Evolutionary conservation across 2,329 filamentous ascomycete species (phyloP), one percentile per base, ranked within the genome.

Genomic region (Colletotrichum tropicicola): DNA sequence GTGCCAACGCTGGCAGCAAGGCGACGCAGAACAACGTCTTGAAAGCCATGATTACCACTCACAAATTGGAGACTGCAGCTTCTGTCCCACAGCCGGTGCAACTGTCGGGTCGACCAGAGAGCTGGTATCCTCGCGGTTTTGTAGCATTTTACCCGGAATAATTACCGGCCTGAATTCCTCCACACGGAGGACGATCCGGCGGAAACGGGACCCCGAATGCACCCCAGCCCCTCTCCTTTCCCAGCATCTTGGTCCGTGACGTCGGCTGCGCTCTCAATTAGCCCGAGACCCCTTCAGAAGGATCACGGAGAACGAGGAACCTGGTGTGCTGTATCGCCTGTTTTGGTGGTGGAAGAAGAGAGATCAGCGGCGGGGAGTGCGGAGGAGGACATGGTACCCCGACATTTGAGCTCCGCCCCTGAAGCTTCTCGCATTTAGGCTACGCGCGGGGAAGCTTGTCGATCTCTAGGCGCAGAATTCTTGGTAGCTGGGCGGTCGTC

Each of bases 111-210:
- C 4, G 5, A 28, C 25, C 5, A 6, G n/a, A 5, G 13, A n/a
- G 4, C 23, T 21, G 56, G 47, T 23, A 5, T 2, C 17, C 15
- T 6, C 12, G 15, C n/a, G 9, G 15, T 53, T 53, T 64, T 64
- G 47, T 64, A 64, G 55, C 54, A 59, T 48, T 27, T 59, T 47
- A 27, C 19, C 30, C 60, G 60, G 60, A 59, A 48, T 1, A 64
- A 64, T 52, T 59, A 37, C 27, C 39, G 13, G 12, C 4, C 10
- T 23, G 2, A 39, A 52, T 64, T 59, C 54, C 60, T 59, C 60
- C 54, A 64, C 60, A 59, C 60, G 41, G 54, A 53, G 47, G 30
- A 27, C 32, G 30, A 59, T 12, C 60, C 54, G 60, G 60, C 4
- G 7, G 39, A 27, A 32, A 27, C 8, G 39, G 47, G 55, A 19